Conservation (phyloP, 2,329 filamentous ascomycete species). For the Sodiomyces alkalinus region DNA sequence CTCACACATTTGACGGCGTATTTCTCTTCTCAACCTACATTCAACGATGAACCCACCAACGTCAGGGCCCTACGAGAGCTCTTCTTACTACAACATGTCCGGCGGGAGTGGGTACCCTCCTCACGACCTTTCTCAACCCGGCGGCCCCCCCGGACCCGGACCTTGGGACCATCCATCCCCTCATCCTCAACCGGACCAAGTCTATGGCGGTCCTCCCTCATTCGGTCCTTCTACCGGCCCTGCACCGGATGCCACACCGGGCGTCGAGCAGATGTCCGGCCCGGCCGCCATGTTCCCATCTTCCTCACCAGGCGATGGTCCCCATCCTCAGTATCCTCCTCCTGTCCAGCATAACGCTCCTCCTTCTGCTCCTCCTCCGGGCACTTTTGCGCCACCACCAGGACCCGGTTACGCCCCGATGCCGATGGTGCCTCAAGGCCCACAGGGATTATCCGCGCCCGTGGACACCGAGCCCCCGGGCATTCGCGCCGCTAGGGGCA, state of each 20-base stretch:
- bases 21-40: no score
- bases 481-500: slow-evolving; percentile 17
- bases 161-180: not conserved
- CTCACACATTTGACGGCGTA: no score
- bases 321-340: no score
- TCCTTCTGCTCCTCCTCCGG: no score
- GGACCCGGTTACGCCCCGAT: not conserved
- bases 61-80: not conserved
- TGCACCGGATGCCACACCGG: not conserved
- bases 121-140: not conserved
- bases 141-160: no score
- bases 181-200: not conserved
- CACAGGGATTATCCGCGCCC: slow-evolving; percentile 2
- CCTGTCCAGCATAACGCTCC: no score
- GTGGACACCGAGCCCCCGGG: slow-evolving; percentile 11
- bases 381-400: no score
- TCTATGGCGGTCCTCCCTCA: not conserved
- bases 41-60: no score
- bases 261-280: slow-evolving; percentile 2
- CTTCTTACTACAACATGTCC: not conserved
- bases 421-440: not conserved
- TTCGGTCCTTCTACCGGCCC: not conserved
- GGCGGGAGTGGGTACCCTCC: not conserved
- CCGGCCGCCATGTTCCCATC: slow-evolving; percentile 1
- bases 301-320: no score